Base-by-base conservation (phyloP, 768 basidiomycete species). In the Cantharellus cinnabarinus region DNA sequence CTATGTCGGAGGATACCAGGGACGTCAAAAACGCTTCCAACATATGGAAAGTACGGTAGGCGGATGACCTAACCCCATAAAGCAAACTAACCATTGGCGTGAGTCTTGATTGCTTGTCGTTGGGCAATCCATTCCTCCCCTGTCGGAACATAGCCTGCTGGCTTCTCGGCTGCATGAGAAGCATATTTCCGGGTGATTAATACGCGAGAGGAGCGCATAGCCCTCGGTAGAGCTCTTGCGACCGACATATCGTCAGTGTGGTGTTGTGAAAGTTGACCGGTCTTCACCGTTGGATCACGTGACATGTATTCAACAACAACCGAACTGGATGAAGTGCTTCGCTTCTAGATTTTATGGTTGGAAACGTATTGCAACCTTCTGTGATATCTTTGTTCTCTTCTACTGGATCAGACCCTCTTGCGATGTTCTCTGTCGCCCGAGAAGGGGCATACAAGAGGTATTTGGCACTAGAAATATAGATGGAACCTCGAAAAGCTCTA, bases 21-120 rank as follows among this genome's bases (percentile, higher is more conserved):
- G 37, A 41, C 41, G 58, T 60, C 61, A 63, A 44, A 52, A 61
- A 55, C 58, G 15, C 20, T 29, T 29, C 20, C 20, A 29, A 29
- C 20, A 29, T 29, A 29, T 29, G 20, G 20, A 29, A 29, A 29
- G 63, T 59, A 4, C 20, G 20, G 20, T 29, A 20, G 51, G 3
- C 41, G 41, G 3, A 42, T 50, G 58, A 41, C 51, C 34, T 5
- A n/a, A 48, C 39, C 15, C 20, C 15, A 57, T 38, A 41, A 42
- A 4, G 40, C 67, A 63, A 62, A 63, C 68, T 52, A 64, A 86
- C 85, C 76, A 66, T 71, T 71, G 60, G 85, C 85, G 65, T 87
- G 85, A 65, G 80, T 77, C 59, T 73, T 70, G 58, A 83, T 71
- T 55, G 79, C 81, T 54, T 76, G 71, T 61, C 78, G 75, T 62